Conservation (phyloP, 345 rosid genomes). For the Anacardium occidentale region DNA sequence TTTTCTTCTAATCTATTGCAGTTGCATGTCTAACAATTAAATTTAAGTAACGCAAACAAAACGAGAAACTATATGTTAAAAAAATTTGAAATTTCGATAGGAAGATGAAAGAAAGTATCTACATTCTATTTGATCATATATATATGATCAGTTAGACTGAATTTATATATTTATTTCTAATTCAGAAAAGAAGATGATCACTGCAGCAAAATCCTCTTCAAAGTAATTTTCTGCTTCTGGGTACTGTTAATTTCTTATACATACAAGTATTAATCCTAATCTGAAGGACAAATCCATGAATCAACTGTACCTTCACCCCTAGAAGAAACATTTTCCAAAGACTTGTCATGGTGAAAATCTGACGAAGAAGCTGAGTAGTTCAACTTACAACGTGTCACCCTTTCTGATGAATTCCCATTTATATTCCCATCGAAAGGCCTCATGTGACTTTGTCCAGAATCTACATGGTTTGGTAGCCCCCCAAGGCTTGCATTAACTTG, state of each 20-base stretch:
- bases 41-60: background rate
- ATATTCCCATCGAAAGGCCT: slow-evolving; percentile 34
- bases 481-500: slow-evolving; percentile 29
- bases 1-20: too few species aligned
- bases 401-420: slow-evolving; percentile 21
- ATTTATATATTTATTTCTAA: slow-evolving; percentile 23
- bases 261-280: slow-evolving; percentile 21
- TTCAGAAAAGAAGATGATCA: background rate
- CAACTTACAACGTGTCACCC: slow-evolving; percentile 37
- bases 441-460: slow-evolving; percentile 12
- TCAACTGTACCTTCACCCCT: slow-evolving; percentile 53
- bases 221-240: background rate
- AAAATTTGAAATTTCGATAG: background rate
- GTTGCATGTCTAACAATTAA: background rate
- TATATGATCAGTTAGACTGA: background rate
- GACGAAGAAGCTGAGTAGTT: slow-evolving; percentile 46
- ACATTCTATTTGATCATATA: background rate
- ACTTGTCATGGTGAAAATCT: slow-evolving; percentile 52
- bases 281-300: slow-evolving; percentile 73
- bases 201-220: slow-evolving; percentile 12
- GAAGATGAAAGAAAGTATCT: slow-evolving; percentile 2
- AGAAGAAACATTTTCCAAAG: slow-evolving; percentile 47
- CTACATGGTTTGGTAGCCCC: slow-evolving; percentile 14
- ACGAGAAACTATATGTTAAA: too few species aligned
- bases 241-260: background rate